These are phyloP conservation scores for Aspergillus japonicus DNA, from an alignment of 2,329 filamentous ascomycete species.

Conservation along the genomic window DNA sequence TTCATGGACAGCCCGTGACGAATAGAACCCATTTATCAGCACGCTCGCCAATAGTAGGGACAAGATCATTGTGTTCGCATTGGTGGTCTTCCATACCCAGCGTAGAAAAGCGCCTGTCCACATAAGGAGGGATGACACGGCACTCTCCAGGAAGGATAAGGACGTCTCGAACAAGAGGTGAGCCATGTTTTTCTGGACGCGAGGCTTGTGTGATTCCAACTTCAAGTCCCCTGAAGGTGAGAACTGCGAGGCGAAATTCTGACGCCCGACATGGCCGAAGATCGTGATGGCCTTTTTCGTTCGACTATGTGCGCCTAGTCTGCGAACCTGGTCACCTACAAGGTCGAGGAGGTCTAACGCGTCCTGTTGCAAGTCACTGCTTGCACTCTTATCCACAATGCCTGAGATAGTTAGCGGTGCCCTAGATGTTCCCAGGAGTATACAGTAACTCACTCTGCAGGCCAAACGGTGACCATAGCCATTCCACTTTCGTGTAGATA, in stretches of 20 bases:
- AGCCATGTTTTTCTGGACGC: constrained; percentile 61
- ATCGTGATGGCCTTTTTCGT: constrained; percentile 51
- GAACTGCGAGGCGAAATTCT: constrained; percentile 43
- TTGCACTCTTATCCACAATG: constrained; percentile 63
- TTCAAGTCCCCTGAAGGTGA: constrained; percentile 33
- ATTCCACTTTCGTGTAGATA: constrained; percentile 83
- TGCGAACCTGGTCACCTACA: constrained; percentile 50
- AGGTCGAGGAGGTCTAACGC: constrained; percentile 51
- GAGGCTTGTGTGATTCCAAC: constrained; percentile 52
- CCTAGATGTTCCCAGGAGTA: neutral
- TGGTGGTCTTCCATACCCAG: constrained; percentile 66
- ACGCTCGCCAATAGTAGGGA: constrained; percentile 66
- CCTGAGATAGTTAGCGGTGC: constrained; percentile 26
- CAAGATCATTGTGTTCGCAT: constrained; percentile 73
- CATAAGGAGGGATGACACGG: constrained; percentile 73
- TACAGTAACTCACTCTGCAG: constrained; percentile 40
- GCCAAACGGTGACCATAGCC: constrained; percentile 65
- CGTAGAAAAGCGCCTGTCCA: constrained; percentile 67
- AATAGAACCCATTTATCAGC: constrained; percentile 71
- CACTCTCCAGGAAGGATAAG: constrained; percentile 72
- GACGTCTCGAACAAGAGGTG: constrained; percentile 71
- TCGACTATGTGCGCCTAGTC: constrained; percentile 46
- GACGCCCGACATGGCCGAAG: constrained; percentile 49
- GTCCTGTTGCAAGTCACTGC: constrained; percentile 62
- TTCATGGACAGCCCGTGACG: constrained; percentile 67